Conservation (phyloP, 768 basidiomycete species). For the Psilocybe azurescens region DNA sequence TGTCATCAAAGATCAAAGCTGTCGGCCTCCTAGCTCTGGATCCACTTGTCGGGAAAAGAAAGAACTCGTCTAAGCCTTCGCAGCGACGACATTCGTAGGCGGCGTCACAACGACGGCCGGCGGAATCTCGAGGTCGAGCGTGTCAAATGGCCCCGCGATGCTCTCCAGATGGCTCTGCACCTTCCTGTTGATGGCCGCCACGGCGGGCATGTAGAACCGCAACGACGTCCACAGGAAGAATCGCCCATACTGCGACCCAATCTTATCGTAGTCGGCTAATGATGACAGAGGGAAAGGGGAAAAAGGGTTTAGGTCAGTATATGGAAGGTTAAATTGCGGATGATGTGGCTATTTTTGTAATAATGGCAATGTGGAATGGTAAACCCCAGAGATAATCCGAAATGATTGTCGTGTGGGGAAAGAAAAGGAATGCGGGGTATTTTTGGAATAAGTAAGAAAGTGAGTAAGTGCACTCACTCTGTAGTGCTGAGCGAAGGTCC, state of each 20-base stretch:
- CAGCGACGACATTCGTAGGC: background rate
- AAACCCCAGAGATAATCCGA: too few relatives aligned
- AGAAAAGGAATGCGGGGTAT: background rate
- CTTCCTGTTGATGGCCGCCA: slow-evolving; percentile 31
- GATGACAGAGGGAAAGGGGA: background rate
- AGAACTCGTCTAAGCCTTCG: background rate
- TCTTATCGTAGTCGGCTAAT: slow-evolving; percentile 71
- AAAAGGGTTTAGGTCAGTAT: background rate
- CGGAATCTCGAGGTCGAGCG: slow-evolving; percentile 11
- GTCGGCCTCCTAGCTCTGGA: too few relatives aligned
- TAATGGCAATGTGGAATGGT: background rate
- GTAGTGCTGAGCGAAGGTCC: slow-evolving; percentile 61
- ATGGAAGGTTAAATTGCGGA: background rate
- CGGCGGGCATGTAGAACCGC: slow-evolving; percentile 60
- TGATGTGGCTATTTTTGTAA: background rate
- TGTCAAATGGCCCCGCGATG: slow-evolving; percentile 60
- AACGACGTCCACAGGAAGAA: slow-evolving; percentile 77
- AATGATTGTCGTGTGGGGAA: background rate
- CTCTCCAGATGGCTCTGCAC: slow-evolving; percentile 47
- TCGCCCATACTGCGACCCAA: slow-evolving; percentile 63
- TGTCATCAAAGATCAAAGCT: background rate
- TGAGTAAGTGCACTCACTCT: slow-evolving; percentile 43
- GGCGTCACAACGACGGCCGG: background rate
- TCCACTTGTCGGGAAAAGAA: background rate
- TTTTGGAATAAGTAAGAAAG: background rate